A percentile compares a stretch with the other conserved stretches of the same genome.
Evolutionary conservation across 169 alveolate genomes (phyloP).

Genomic region (Cryptosporidium tyzzeri): DNA sequence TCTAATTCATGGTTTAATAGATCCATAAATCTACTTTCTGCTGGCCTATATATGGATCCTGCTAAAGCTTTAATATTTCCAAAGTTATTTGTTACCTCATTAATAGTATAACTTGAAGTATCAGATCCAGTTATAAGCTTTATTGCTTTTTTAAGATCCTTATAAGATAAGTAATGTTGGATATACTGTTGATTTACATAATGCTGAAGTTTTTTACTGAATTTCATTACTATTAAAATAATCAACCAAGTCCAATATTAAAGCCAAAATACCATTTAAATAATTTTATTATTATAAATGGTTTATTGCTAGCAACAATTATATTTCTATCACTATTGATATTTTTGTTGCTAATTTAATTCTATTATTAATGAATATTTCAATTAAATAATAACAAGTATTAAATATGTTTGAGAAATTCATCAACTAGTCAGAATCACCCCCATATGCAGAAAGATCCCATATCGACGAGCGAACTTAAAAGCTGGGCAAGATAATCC

Average conservation of each 20-base stretch:
- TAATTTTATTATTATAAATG: no score
- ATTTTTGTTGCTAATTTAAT: not conserved
- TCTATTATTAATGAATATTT: not conserved
- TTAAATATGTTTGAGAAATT: not conserved
- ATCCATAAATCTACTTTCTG: conserved; percentile 85
- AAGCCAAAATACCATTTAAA: not conserved
- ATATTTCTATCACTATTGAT: not conserved
- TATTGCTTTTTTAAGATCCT: conserved; percentile 83
- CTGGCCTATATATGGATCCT: conserved; percentile 82
- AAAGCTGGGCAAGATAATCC: not conserved
- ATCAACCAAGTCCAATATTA: not conserved
- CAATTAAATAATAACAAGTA: not conserved
- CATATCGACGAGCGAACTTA: conserved; percentile 14
- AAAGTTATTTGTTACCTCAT: conserved; percentile 81
- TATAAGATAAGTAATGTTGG: conserved; percentile 82
- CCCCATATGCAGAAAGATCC: not conserved
- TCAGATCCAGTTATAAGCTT: conserved; percentile 84
- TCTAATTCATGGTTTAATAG: conserved; percentile 82
- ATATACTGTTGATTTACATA: conserved; percentile 79
- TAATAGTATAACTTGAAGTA: conserved; percentile 81
- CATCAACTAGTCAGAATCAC: not conserved
- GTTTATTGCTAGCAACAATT: not conserved
- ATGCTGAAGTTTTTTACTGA: conserved; percentile 81
- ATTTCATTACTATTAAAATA: conserved; percentile 79
- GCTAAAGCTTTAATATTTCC: conserved; percentile 82